Conservation (phyloP, 2,329 filamentous ascomycete species). For the Delphinella strobiligena region DNA sequence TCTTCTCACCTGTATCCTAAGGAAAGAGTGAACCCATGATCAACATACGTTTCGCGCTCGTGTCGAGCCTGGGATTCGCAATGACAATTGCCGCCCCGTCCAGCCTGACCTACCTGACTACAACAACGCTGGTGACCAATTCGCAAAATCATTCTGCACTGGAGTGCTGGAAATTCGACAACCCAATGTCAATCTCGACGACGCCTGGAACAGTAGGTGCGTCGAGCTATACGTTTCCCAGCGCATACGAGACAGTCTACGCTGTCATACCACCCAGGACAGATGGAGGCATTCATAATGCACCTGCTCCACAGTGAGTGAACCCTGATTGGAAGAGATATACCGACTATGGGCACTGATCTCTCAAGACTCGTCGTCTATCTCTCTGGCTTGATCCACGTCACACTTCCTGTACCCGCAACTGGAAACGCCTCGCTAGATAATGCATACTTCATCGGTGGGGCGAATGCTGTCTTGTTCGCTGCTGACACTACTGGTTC, state of each 20-base stretch:
- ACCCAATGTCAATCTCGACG: slow-evolving; percentile 17
- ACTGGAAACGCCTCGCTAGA: slow-evolving; percentile 3
- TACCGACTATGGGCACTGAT: neutral
- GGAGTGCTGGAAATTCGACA: slow-evolving; percentile 23
- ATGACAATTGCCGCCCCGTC: too few species aligned
- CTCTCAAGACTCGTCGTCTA: slow-evolving; percentile 19
- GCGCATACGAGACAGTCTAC: slow-evolving; percentile 17
- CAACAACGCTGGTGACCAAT: slow-evolving; percentile 22
- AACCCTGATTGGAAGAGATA: neutral
- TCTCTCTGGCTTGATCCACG: slow-evolving; percentile 21
- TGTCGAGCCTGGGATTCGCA: too few species aligned
- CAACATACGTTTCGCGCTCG: too few species aligned
- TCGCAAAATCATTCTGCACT: slow-evolving; percentile 19
- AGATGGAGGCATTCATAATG: slow-evolving; percentile 22
- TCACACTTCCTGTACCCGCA: slow-evolving; percentile 19
- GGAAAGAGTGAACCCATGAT: too few species aligned
- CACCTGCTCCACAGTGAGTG: slow-evolving; percentile 20
- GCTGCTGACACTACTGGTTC: slow-evolving; percentile 20
- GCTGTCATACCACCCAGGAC: slow-evolving; percentile 22
- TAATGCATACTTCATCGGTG: slow-evolving; percentile 22
- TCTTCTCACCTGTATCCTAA: too few species aligned
- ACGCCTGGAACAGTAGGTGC: slow-evolving; percentile 19
- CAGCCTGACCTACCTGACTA: slow-evolving; percentile 15
- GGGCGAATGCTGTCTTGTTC: slow-evolving; percentile 20
- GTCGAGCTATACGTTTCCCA: slow-evolving; percentile 13